Conservation (phyloP, 257 asterid genomes). For the Solanum medicagineum region DNA sequence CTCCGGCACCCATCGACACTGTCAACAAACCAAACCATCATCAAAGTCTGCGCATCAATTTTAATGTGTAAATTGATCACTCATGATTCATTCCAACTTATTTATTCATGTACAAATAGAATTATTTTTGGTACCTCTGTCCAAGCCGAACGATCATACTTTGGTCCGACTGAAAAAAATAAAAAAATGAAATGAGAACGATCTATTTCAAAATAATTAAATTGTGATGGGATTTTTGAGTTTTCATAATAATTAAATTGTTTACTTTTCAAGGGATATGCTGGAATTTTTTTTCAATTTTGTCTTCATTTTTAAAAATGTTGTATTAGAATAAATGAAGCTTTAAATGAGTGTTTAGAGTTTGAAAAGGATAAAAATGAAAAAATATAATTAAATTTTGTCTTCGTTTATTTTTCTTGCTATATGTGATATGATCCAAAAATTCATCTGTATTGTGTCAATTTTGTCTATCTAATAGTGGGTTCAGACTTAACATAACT, state of each 20-base stretch:
- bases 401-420: no score
- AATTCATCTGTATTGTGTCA: neutral
- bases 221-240: no score
- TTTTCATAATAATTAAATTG: no score
- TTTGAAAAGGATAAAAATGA: no score
- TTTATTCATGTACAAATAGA: neutral
- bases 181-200: neutral
- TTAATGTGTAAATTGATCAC: neutral
- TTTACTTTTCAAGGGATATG: no score
- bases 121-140: constrained; percentile 4
- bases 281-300: no score
- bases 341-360: no score
- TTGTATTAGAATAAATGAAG: no score
- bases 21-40: neutral
- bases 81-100: neutral
- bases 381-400: no score
- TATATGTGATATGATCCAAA: no score
- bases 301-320: no score
- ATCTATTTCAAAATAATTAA: no score
- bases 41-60: neutral
- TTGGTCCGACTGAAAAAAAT: constrained; percentile 3
- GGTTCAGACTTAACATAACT: neutral
- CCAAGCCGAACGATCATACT: constrained; percentile 20
- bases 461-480: neutral
- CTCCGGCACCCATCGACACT: constrained; percentile 49